phyloP scores from a whole-genome alignment of 495 filamentous ascomycete genomes.

The Hypoxylon trugodes region DNA sequence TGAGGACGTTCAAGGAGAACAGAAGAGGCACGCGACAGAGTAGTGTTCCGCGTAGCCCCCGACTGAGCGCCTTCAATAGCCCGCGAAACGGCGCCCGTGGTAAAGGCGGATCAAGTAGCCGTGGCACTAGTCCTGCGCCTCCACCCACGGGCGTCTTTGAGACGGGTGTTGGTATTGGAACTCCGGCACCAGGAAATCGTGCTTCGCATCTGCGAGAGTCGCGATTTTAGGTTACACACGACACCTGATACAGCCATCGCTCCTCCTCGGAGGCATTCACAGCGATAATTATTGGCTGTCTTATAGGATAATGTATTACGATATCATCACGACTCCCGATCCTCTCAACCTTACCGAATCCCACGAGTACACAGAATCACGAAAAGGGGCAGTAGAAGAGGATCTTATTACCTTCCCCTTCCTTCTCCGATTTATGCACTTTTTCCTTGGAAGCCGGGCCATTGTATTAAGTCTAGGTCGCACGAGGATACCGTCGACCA shows the following conservation, averaged over 20 bases:
- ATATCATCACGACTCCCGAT: conserved; percentile 1
- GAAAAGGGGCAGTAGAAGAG: no score
- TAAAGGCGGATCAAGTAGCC: conserved; percentile 48
- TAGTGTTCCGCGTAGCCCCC: conserved; percentile 59
- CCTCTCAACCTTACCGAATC: neutral
- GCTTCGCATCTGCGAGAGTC: conserved; percentile 50
- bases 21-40: conserved; percentile 59
- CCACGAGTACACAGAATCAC: neutral
- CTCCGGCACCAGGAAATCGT: conserved; percentile 34
- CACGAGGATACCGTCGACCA: no score
- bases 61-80: conserved; percentile 49
- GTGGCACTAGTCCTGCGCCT: conserved; percentile 56
- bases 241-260: neutral
- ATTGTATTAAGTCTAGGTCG: no score
- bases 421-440: no score
- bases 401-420: neutral
- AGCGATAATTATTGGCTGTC: neutral
- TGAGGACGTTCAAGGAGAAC: conserved; percentile 54
- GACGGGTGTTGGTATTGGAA: conserved; percentile 11
- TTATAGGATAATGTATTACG: neutral
- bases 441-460: no score
- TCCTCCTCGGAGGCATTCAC: neutral
- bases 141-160: conserved; percentile 39
- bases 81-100: conserved; percentile 45
- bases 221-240: conserved; percentile 6